These are phyloP conservation scores for Entomortierella parvispora DNA, from an alignment of 192 early-diverging fungal species.

Conservation along the genomic window DNA sequence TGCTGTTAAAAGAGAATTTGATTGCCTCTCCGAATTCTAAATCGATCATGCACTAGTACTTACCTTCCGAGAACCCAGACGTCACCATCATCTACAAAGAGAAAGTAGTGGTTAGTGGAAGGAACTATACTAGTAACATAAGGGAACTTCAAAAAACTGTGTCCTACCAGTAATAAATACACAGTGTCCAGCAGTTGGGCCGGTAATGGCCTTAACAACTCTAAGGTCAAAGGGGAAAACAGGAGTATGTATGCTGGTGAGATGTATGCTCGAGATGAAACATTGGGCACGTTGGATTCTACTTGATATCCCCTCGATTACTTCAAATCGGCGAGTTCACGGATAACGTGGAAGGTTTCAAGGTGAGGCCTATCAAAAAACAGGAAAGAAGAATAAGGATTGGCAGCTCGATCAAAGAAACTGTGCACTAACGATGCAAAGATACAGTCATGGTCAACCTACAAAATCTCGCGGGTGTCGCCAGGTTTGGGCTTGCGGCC, in stretches of 20 bases:
- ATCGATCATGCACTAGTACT: no score
- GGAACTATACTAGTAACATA: not conserved
- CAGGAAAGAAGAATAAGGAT: not conserved
- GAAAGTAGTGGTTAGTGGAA: not conserved
- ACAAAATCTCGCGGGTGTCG: constrained; percentile 37
- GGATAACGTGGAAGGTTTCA: constrained; percentile 54
- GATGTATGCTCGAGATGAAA: no score
- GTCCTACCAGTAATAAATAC: constrained; percentile 54
- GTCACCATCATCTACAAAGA: constrained; percentile 44
- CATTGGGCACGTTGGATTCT: no score
- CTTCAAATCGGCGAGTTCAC: constrained; percentile 58
- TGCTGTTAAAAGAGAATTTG: no score
- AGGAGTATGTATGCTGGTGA: not conserved
- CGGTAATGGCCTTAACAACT: constrained; percentile 47
- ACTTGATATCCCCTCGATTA: no score
- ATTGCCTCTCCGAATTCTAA: no score
- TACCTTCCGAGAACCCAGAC: constrained; percentile 56
- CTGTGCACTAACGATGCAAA: not conserved
- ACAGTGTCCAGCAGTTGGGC: constrained; percentile 53
- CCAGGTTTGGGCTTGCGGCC: constrained; percentile 47
- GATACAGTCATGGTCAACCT: constrained; percentile 1
- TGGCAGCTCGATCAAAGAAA: not conserved
- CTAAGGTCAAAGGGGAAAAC: constrained; percentile 13
- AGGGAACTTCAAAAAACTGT: not conserved
- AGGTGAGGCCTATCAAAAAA: constrained; percentile 33